These are phyloP conservation scores for Epichloe sibirici DNA, from an alignment of 2,329 filamentous ascomycete genomes.

Conservation along the genomic window DNA sequence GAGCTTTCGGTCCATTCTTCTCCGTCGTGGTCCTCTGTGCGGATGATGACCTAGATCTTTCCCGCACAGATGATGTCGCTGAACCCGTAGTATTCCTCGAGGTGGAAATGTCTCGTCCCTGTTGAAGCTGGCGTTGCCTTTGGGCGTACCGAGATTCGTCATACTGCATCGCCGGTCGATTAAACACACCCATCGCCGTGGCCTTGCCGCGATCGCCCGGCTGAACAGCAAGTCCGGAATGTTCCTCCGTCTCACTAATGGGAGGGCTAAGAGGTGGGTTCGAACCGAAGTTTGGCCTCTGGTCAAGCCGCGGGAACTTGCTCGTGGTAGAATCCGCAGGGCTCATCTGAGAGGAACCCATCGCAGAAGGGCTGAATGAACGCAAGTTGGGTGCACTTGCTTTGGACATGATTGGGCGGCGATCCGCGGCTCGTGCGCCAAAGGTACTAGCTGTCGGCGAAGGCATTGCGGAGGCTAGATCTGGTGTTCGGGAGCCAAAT, in stretches of 20 bases:
- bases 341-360: constrained; percentile 26
- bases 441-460: constrained; percentile 33
- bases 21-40: constrained; percentile 24
- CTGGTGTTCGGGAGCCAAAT: constrained; percentile 35
- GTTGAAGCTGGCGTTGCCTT: constrained; percentile 68
- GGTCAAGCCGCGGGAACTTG: constrained; percentile 23
- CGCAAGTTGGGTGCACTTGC: constrained; percentile 59
- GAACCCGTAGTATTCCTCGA: constrained; percentile 33
- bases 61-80: constrained; percentile 25
- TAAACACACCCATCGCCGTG: constrained; percentile 52
- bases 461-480: constrained; percentile 32
- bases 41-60: constrained; percentile 36
- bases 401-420: constrained; percentile 36
- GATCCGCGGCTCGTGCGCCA: constrained; percentile 33
- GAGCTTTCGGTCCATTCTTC: constrained; percentile 16
- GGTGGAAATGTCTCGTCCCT: constrained; percentile 54
- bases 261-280: constrained; percentile 37
- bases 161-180: constrained; percentile 63
- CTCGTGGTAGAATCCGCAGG: constrained; percentile 23
- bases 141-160: constrained; percentile 79
- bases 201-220: constrained; percentile 72
- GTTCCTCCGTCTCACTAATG: constrained; percentile 61
- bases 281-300: constrained; percentile 20
- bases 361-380: constrained; percentile 37
- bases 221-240: constrained; percentile 50